phyloP scores from a whole-genome alignment of 106 monocot species.

The Apostasia ramifera region DNA sequence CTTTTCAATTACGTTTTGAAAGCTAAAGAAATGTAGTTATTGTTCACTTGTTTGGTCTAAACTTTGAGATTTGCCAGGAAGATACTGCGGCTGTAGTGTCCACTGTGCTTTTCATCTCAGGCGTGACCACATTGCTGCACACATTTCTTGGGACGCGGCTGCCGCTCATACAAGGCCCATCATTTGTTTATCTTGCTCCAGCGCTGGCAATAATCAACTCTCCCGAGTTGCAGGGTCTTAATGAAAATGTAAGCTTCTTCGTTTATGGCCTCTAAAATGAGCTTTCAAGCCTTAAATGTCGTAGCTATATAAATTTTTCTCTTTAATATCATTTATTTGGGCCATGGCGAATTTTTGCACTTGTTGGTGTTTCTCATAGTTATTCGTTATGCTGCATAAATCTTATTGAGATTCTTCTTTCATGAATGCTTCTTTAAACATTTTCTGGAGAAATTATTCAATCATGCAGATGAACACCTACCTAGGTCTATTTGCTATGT shows the following conservation, averaged over 20 bases:
- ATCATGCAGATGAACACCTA: background rate
- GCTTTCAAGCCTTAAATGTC: background rate
- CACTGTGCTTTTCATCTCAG: conserved; percentile 78
- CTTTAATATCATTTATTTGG: background rate
- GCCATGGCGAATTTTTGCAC: no score
- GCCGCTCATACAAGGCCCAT: conserved; percentile 87
- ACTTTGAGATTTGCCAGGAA: conserved; percentile 39
- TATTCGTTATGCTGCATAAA: no score
- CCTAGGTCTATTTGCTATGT: background rate
- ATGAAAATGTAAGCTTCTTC: conserved; percentile 58
- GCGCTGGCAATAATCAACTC: conserved; percentile 82
- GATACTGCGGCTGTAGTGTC: conserved; percentile 83
- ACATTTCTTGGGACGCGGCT: conserved; percentile 80
- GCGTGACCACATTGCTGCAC: conserved; percentile 85
- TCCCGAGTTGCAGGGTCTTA: conserved; percentile 59
- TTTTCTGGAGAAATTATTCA: no score
- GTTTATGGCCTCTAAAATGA: background rate
- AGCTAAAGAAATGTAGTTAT: background rate
- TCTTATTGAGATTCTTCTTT: no score
- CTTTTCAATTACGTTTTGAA: background rate
- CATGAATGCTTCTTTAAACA: no score
- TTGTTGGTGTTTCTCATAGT: no score
- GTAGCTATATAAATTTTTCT: background rate
- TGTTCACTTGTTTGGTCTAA: background rate
- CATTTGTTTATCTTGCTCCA: conserved; percentile 90